Percentiles rank a stretch among this genome's conserved stretches.
Evolutionary conservation across 2,329 filamentous ascomycete species (phyloP).

Genomic region (Talaromyces verruculosus): DNA sequence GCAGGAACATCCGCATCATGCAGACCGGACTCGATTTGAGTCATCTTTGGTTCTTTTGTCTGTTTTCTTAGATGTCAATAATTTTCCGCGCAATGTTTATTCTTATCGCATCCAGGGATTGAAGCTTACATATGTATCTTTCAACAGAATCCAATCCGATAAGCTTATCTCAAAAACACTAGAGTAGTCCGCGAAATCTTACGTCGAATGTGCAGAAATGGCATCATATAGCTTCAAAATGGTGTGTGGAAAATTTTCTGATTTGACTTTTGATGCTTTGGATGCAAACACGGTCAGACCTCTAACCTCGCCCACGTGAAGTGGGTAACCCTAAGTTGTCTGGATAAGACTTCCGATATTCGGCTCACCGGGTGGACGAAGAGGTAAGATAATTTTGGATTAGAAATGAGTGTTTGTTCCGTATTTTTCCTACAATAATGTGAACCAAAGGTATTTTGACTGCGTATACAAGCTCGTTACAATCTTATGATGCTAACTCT

Average conservation of each 20-base stretch:
- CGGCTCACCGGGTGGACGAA: neutral
- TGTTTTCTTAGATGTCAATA: neutral
- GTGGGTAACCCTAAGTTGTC: conserved; percentile 7
- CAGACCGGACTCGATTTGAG: neutral
- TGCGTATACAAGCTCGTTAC: too few relatives aligned
- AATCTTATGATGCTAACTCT: too few relatives aligned
- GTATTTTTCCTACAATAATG: neutral
- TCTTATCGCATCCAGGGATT: neutral
- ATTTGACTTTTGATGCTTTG: neutral
- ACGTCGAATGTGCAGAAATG: neutral
- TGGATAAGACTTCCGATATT: conserved; percentile 3
- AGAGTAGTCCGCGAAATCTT: neutral
- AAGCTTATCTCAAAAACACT: neutral
- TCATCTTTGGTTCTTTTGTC: neutral
- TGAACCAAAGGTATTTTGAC: neutral
- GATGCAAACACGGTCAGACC: conserved; percentile 7
- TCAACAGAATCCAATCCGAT: neutral
- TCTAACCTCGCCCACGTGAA: neutral
- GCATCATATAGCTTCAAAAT: neutral
- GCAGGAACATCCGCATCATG: neutral
- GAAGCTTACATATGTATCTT: neutral
- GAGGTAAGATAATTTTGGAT: neutral
- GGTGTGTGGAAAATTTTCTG: neutral
- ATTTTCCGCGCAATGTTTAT: neutral
- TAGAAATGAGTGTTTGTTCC: neutral